Evolutionary conservation across 331 rosid genomes (phyloP).

Genomic region (Prunus yedoensis): DNA sequence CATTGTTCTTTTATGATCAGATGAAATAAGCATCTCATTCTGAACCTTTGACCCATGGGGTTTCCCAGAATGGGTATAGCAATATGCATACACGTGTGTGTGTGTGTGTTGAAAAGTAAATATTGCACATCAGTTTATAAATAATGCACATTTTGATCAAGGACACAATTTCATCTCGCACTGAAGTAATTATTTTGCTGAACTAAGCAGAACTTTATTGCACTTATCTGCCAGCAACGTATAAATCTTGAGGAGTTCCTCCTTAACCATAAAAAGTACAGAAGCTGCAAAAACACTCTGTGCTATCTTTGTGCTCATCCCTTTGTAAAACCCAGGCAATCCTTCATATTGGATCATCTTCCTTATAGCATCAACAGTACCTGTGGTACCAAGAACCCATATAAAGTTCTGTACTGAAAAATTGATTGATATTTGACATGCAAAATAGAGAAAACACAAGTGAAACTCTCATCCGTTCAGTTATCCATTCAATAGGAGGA

Average conservation of each 20-base stretch:
- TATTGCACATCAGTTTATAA: neutral
- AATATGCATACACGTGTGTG: neutral
- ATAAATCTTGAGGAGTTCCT: constrained; percentile 72
- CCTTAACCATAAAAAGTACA: constrained; percentile 77
- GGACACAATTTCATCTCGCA: constrained; percentile 7
- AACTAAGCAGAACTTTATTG: constrained; percentile 29
- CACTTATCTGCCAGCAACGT: constrained; percentile 37
- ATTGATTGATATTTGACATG: neutral
- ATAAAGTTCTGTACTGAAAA: neutral
- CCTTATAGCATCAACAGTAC: constrained; percentile 68
- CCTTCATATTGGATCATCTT: constrained; percentile 82
- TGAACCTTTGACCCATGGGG: neutral
- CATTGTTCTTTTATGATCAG: neutral
- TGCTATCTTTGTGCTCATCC: constrained; percentile 84
- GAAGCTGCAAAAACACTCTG: constrained; percentile 92
- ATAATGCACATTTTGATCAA: neutral
- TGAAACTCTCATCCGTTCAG: neutral
- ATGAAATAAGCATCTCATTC: neutral
- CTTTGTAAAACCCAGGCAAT: constrained; percentile 64
- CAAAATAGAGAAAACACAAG: neutral
- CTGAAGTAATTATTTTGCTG: constrained; percentile 27
- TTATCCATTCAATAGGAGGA: neutral
- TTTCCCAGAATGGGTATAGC: neutral
- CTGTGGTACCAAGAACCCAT: constrained; percentile 29
- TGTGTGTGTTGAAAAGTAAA: neutral